A percentile compares a stretch with the other conserved stretches of the same genome.
Evolutionary conservation across 345 rosid species (phyloP).

Genomic region (Erucastrum elatum): DNA sequence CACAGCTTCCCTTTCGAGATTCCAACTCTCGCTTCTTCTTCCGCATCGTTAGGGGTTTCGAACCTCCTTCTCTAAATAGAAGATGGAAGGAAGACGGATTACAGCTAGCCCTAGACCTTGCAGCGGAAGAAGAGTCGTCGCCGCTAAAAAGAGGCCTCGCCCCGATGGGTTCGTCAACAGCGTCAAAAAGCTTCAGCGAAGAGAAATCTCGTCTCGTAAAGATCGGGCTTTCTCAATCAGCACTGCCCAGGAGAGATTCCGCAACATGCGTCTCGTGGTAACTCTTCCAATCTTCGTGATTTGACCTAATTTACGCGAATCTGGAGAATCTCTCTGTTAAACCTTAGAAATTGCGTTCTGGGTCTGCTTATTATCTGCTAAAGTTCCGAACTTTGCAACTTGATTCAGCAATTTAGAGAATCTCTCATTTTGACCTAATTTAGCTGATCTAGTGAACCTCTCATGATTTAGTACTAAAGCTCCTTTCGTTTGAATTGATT

Average conservation of each 20-base stretch:
- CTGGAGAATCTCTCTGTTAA: background rate
- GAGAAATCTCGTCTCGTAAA: slow-evolving; percentile 66
- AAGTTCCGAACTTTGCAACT: background rate
- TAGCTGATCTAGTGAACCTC: background rate
- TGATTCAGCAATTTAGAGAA: background rate
- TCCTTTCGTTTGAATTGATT: background rate
- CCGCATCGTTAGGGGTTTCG: background rate
- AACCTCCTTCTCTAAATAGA: background rate
- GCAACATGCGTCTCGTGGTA: slow-evolving; percentile 70
- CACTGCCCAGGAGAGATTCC: slow-evolving; percentile 66
- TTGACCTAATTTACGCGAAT: background rate
- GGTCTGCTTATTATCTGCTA: background rate
- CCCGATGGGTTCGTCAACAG: slow-evolving; percentile 66
- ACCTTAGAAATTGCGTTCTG: slow-evolving; percentile 24
- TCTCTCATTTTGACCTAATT: too few relatives aligned
- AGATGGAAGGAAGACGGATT: slow-evolving; percentile 78
- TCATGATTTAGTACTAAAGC: background rate
- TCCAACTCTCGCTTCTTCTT: background rate
- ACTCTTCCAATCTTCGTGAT: background rate
- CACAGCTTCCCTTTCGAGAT: background rate
- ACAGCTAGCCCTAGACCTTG: slow-evolving; percentile 84
- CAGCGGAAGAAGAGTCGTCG: slow-evolving; percentile 60
- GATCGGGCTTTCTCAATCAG: slow-evolving; percentile 61
- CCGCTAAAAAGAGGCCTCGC: slow-evolving; percentile 63
- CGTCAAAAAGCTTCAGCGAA: slow-evolving; percentile 69